These are phyloP conservation scores for Hansenula sp. DNA, from an alignment of 1,139 yeast genomes.

Conservation along the genomic window DNA sequence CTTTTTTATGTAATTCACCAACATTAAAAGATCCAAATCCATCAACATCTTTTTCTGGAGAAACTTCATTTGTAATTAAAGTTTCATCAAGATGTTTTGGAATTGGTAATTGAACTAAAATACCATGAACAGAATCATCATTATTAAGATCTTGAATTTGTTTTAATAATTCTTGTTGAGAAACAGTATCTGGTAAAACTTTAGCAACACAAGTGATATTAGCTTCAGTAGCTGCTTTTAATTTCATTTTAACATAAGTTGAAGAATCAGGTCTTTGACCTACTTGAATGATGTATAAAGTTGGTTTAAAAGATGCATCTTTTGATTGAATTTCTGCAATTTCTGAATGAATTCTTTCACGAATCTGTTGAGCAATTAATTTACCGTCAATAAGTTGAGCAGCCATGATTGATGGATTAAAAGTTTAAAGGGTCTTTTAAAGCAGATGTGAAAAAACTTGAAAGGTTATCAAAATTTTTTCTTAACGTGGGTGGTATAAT, in stretches of 20 bases:
- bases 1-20: slow-evolving; percentile 88
- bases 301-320: slow-evolving; percentile 67
- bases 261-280: slow-evolving; percentile 88
- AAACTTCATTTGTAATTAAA: slow-evolving; percentile 71
- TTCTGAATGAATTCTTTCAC: slow-evolving; percentile 43
- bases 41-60: slow-evolving; percentile 85
- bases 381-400: slow-evolving; percentile 57
- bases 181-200: slow-evolving; percentile 54
- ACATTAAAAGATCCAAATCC: slow-evolving; percentile 90
- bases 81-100: slow-evolving; percentile 81
- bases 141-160: slow-evolving; percentile 61
- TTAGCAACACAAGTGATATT: slow-evolving; percentile 67
- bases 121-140: slow-evolving; percentile 73
- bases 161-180: slow-evolving; percentile 56
- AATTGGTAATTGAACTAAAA: slow-evolving; percentile 86
- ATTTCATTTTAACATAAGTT: slow-evolving; percentile 93
- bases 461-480: too few species aligned
- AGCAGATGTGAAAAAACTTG: too few species aligned
- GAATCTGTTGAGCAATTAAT: slow-evolving; percentile 55
- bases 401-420: slow-evolving; percentile 1
- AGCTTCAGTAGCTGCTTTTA: slow-evolving; percentile 87
- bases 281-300: slow-evolving; percentile 81
- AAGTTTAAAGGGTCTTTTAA: not conserved
- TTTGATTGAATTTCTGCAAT: slow-evolving; percentile 49
- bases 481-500: too few species aligned